A percentile compares a stretch with the other conserved stretches of the same genome.
Conservation (phyloP, 441 rosid species). For the Croton setiger region DNA sequence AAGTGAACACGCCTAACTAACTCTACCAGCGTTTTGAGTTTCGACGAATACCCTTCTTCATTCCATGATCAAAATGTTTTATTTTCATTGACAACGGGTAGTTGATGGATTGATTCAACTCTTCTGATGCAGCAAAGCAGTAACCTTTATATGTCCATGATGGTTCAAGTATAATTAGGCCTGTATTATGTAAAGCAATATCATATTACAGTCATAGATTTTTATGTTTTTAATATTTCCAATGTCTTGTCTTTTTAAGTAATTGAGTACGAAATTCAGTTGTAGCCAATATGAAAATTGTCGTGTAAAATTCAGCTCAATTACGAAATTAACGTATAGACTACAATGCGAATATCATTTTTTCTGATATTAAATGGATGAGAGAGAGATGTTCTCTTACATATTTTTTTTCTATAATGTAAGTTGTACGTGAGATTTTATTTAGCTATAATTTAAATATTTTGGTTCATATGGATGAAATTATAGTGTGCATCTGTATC, state of each 20-base stretch:
- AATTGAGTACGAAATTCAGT: too few species aligned
- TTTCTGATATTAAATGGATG: too few species aligned
- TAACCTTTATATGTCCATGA: background rate
- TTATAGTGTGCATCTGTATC: too few species aligned
- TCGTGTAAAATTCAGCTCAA: background rate
- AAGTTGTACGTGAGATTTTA: too few species aligned
- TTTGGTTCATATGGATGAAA: too few species aligned
- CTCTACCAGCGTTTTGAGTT: slow-evolving; percentile 1
- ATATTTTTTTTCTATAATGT: too few species aligned
- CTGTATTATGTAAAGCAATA: slow-evolving; percentile 5
- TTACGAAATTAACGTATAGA: too few species aligned
- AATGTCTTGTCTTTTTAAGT: too few species aligned
- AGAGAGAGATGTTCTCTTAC: too few species aligned
- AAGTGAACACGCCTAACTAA: slow-evolving; percentile 33
- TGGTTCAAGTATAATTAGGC: background rate
- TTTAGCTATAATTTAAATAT: too few species aligned
- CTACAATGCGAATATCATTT: too few species aligned
- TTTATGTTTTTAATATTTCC: too few species aligned
- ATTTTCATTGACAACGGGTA: background rate
- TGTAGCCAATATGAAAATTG: background rate
- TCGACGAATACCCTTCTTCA: background rate
- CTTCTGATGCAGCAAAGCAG: background rate
- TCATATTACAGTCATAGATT: background rate
- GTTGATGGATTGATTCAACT: background rate
- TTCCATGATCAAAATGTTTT: background rate